These are phyloP conservation scores for Trichophaea hybrida DNA, from an alignment of 2,329 filamentous ascomycete genomes.

Conservation along the genomic window DNA sequence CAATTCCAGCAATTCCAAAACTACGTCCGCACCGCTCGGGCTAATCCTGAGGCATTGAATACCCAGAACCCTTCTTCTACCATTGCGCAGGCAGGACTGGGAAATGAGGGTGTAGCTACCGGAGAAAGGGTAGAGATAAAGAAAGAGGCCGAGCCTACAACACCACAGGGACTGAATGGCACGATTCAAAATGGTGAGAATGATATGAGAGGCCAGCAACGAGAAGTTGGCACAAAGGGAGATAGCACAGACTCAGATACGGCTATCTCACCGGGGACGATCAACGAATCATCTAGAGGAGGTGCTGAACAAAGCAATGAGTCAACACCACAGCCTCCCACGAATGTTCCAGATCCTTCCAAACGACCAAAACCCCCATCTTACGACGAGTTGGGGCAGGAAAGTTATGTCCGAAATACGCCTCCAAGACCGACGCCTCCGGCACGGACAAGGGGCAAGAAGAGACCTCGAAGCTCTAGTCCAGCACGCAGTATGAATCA, in stretches of 20 bases:
- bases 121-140: too few relatives aligned
- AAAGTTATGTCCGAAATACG: slow-evolving; percentile 20
- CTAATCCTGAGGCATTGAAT: slow-evolving; percentile 1
- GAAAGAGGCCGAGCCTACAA: too few relatives aligned
- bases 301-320: slow-evolving; percentile 1
- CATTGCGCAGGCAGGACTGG: too few relatives aligned
- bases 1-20: slow-evolving; percentile 22
- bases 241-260: neutral
- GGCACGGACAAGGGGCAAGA: slow-evolving; percentile 14
- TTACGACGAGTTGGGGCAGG: slow-evolving; percentile 17
- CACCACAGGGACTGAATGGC: neutral
- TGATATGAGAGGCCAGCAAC: neutral
- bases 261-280: neutral
- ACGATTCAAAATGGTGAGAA: neutral
- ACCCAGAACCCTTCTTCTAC: too few relatives aligned
- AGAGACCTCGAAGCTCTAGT: slow-evolving; percentile 18
- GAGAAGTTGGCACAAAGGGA: neutral
- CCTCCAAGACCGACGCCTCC: slow-evolving; percentile 8
- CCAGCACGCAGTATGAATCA: slow-evolving; percentile 7
- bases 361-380: slow-evolving; percentile 17
- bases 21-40: slow-evolving; percentile 21
- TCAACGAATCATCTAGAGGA: neutral
- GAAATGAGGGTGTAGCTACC: too few relatives aligned
- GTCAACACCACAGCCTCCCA: slow-evolving; percentile 4
- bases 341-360: slow-evolving; percentile 13